Percentiles rank a stretch among this genome's conserved stretches.
phyloP scores from a whole-genome alignment of 805 yeast genomes.

The Candida nemodendra region DNA sequence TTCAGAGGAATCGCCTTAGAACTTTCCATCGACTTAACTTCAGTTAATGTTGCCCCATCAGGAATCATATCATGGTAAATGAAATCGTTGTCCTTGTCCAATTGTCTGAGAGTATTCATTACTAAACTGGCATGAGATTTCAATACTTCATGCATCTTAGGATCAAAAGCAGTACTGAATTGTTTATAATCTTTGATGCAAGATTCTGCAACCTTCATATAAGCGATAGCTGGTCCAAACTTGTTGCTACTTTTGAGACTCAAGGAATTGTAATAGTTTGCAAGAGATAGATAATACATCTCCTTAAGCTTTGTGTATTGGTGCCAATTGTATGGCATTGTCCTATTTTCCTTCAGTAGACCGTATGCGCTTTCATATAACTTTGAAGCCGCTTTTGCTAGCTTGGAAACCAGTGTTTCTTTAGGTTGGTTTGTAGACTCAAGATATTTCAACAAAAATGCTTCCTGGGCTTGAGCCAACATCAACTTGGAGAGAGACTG shows the following conservation, averaged over 20 bases:
- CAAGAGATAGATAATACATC: slow-evolving; percentile 55
- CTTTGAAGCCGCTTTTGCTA: slow-evolving; percentile 61
- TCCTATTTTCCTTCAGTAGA: slow-evolving; percentile 37
- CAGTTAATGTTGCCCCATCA: slow-evolving; percentile 54
- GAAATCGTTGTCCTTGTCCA: slow-evolving; percentile 84
- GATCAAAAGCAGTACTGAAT: slow-evolving; percentile 22
- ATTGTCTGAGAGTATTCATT: slow-evolving; percentile 30
- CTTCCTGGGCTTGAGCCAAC: slow-evolving; percentile 88
- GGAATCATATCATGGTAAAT: slow-evolving; percentile 84
- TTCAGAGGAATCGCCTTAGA: slow-evolving; percentile 55
- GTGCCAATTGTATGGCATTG: slow-evolving; percentile 44
- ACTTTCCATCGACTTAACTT: slow-evolving; percentile 67
- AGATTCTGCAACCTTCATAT: slow-evolving; percentile 37
- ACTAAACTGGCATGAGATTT: slow-evolving; percentile 20
- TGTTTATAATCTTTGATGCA: slow-evolving; percentile 26
- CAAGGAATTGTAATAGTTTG: slow-evolving; percentile 59
- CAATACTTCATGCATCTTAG: slow-evolving; percentile 32
- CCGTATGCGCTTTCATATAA: slow-evolving; percentile 54
- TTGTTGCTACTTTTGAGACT: slow-evolving; percentile 54
- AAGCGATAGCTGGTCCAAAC: slow-evolving; percentile 74
- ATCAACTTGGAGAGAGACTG: slow-evolving; percentile 61
- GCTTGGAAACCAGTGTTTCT: slow-evolving; percentile 69
- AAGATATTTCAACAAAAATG: slow-evolving; percentile 64
- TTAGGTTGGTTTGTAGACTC: slow-evolving; percentile 45
- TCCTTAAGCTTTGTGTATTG: slow-evolving; percentile 50